A percentile compares a stretch with the other conserved stretches of the same genome.
Evolutionary conservation across 768 basidiomycete species (phyloP).

Genomic region (Tephrocybe sp.): DNA sequence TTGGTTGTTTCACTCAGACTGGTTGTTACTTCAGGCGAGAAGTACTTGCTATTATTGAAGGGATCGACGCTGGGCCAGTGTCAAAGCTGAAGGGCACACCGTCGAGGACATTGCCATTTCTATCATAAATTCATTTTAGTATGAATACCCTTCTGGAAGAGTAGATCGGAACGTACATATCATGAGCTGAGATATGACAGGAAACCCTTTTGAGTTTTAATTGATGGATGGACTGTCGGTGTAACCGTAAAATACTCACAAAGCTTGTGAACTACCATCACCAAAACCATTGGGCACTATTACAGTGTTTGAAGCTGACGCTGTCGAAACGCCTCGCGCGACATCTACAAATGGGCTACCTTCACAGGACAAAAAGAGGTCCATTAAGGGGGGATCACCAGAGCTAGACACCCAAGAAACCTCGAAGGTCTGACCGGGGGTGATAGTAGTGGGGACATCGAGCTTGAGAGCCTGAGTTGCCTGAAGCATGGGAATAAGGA

Average conservation of each 20-base stretch:
- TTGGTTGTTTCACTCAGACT: no score
- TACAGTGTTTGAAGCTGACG: not conserved
- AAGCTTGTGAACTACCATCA: not conserved
- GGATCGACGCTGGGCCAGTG: not conserved
- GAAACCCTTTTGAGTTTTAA: not conserved
- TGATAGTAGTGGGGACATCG: not conserved
- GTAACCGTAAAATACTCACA: not conserved
- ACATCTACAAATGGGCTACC: not conserved
- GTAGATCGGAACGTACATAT: not conserved
- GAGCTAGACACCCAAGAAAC: not conserved
- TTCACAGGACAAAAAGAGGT: slow-evolving; percentile 4
- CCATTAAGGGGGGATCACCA: not conserved
- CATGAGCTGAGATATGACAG: not conserved
- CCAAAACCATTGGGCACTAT: not conserved
- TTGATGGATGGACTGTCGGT: not conserved
- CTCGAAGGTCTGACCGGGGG: not conserved
- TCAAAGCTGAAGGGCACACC: not conserved
- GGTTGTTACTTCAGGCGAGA: not conserved
- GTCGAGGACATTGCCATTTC: not conserved
- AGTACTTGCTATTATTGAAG: not conserved
- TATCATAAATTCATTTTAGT: not conserved
- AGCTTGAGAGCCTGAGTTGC: slow-evolving; percentile 2
- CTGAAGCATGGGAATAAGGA: not conserved
- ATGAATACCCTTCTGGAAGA: not conserved
- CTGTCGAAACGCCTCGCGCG: not conserved